These are phyloP conservation scores for Clarireedia hainanense DNA, from an alignment of 2,329 filamentous ascomycete genomes.

Conservation along the genomic window DNA sequence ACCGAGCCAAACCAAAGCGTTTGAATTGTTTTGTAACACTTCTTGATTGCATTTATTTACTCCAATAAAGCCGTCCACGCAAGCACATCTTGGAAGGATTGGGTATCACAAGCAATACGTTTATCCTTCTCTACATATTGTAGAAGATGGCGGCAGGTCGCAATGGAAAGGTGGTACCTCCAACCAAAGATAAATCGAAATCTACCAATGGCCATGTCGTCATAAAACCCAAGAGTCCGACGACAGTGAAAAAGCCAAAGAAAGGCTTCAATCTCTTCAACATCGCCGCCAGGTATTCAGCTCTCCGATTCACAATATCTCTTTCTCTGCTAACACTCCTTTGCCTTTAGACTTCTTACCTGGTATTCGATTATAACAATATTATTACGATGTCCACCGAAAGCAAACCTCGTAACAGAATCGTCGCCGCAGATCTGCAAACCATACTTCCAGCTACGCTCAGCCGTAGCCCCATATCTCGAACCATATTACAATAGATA, in stretches of 20 bases:
- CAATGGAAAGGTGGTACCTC: slow-evolving; percentile 31
- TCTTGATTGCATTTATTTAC: not conserved
- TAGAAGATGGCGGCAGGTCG: slow-evolving; percentile 32
- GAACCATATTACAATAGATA: slow-evolving; percentile 82
- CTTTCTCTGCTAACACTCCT: not conserved
- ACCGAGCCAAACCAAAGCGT: too few species aligned
- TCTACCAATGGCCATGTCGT: slow-evolving; percentile 34
- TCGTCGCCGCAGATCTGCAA: slow-evolving; percentile 72
- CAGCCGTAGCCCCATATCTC: slow-evolving; percentile 61
- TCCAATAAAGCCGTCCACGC: not conserved
- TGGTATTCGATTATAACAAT: slow-evolving; percentile 84
- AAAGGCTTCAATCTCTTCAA: slow-evolving; percentile 35
- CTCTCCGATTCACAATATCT: not conserved
- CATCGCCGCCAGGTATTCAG: slow-evolving; percentile 45
- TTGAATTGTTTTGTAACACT: too few species aligned
- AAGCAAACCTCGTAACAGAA: slow-evolving; percentile 57
- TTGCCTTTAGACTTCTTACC: slow-evolving; percentile 55
- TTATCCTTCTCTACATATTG: slow-evolving; percentile 15
- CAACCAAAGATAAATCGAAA: slow-evolving; percentile 33
- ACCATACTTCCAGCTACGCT: slow-evolving; percentile 65
- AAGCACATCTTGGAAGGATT: not conserved
- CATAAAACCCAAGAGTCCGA: slow-evolving; percentile 26
- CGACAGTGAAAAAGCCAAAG: slow-evolving; percentile 16
- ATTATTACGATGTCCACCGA: slow-evolving; percentile 73
- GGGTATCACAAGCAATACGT: not conserved